Evolutionary conservation across 768 basidiomycete species (phyloP), one percentile per base, ranked within the genome.

Genomic region (Boletellus sp.): DNA sequence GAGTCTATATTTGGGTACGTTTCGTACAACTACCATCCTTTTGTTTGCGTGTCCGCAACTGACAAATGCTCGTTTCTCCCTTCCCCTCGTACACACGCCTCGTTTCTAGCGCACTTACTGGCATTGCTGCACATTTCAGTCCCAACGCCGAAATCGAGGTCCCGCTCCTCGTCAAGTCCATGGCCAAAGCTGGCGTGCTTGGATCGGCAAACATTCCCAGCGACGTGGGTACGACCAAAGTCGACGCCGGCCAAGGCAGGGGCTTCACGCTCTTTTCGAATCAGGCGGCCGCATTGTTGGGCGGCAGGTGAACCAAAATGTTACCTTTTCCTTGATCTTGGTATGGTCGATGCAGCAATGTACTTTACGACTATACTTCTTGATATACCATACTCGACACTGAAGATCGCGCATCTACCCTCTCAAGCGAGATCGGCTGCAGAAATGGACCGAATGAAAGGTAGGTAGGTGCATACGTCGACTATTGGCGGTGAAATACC

Each of bases 211-310:
- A 56, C 1, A 68, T 88, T 10, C 77, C 81, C 0, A 37, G 75
- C 16, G 64, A 63, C 17, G 75, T 73, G 0, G 61, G 67, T 2
- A 76, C 82, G 3, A 66, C 65, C 13, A 72, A 75, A 58, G 53
- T 55, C 26, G 41, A 59, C 4, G 62, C 48, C 4, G 75, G 71
- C 3, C 61, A 68, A 1, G 74, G 59, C 7, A 63, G 65, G 1
- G 61, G 57, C 40, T 86, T 79, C 51, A 84, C 81, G 1, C n/a
- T 79, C n/a, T 72, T 88, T 38, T 62, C 59, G 6, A 87, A 87
- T 58, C 59, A 70, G 24, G 81, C 78, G 28, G 74, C 80, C 6
- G 47, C 73, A 38, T 68, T 67, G 41, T 63, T 84, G 32, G 77
- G 59, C 17, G 23, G 45, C 37, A 50, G 43, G 43, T 60, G 41